phyloP scores from a whole-genome alignment of 2,329 filamentous ascomycete genomes.

The Hymenoscyphus scutula region DNA sequence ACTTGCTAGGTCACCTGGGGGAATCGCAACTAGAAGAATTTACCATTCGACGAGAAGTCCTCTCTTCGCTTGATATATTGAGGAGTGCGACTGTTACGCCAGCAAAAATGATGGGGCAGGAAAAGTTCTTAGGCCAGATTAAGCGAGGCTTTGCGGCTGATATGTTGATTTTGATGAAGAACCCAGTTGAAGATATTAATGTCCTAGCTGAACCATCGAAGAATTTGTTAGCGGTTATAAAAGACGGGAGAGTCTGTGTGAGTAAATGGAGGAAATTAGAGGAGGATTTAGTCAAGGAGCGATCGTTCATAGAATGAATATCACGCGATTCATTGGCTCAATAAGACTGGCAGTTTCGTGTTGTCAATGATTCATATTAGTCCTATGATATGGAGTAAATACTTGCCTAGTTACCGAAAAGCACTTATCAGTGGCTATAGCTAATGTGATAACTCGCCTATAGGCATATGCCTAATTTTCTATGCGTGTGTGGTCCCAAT shows the following conservation, averaged over 20 bases:
- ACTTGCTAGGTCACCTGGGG: constrained; percentile 51
- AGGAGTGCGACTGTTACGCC: constrained; percentile 52
- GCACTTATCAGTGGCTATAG: too few species aligned
- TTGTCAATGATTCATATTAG: too few species aligned
- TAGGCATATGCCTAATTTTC: too few species aligned
- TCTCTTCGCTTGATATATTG: constrained; percentile 36
- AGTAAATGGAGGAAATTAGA: constrained; percentile 23
- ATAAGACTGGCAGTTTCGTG: too few species aligned
- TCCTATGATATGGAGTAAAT: too few species aligned
- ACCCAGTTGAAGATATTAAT: constrained; percentile 54
- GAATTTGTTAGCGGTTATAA: constrained; percentile 50
- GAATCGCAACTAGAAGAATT: constrained; percentile 51
- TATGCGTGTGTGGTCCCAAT: too few species aligned
- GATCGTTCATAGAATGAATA: background rate
- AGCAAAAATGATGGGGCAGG: constrained; percentile 48
- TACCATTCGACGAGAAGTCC: constrained; percentile 42
- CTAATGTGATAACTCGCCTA: too few species aligned
- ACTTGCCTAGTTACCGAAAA: too few species aligned
- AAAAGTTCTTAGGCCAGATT: constrained; percentile 48
- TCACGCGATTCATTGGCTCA: too few species aligned
- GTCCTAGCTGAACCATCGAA: constrained; percentile 46
- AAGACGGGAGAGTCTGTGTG: constrained; percentile 48
- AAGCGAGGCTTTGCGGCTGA: constrained; percentile 51
- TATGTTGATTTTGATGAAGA: constrained; percentile 49
- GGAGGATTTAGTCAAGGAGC: background rate